Conservation (phyloP, 768 basidiomycete species). For the Rhizopogon sp. region DNA sequence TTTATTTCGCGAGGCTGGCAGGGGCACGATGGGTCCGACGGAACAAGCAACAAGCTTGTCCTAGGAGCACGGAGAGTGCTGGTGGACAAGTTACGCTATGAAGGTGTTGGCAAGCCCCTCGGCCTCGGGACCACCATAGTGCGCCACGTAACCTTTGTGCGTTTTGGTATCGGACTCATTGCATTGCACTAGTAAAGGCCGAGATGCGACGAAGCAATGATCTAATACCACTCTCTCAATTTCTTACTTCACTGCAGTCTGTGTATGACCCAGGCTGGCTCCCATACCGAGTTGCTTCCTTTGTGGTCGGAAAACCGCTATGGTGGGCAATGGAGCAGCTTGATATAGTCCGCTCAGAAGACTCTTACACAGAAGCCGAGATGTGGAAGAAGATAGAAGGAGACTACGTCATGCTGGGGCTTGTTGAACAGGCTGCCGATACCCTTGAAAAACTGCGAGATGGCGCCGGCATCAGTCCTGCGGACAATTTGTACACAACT, state of each 20-base stretch:
- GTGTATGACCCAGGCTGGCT: conserved; percentile 69
- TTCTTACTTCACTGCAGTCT: conserved; percentile 50
- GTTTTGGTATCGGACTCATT: conserved; percentile 16
- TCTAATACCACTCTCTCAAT: conserved; percentile 48
- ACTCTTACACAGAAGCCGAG: conserved; percentile 39
- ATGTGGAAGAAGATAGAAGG: conserved; percentile 61
- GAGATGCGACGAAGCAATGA: conserved; percentile 48
- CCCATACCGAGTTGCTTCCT: conserved; percentile 63
- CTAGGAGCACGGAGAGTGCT: conserved; percentile 51
- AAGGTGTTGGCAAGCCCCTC: conserved; percentile 72
- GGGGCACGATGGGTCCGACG: conserved; percentile 6
- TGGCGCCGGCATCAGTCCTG: conserved; percentile 37
- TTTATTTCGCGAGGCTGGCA: conserved; percentile 59
- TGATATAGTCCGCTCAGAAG: conserved; percentile 63
- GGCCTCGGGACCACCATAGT: conserved; percentile 71
- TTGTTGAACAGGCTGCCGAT: conserved; percentile 66
- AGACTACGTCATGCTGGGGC: conserved; percentile 62
- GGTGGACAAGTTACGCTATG: conserved; percentile 55
- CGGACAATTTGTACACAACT: conserved; percentile 57
- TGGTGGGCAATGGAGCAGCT: conserved; percentile 86
- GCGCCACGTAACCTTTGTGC: conserved; percentile 24
- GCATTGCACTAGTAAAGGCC: conserved; percentile 54
- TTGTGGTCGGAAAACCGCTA: conserved; percentile 70
- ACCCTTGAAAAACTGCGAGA: conserved; percentile 36
- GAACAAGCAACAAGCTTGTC: conserved; percentile 46